phyloP scores from a whole-genome alignment of 768 basidiomycete species.

The Sporobolomyces pararoseus region DNA sequence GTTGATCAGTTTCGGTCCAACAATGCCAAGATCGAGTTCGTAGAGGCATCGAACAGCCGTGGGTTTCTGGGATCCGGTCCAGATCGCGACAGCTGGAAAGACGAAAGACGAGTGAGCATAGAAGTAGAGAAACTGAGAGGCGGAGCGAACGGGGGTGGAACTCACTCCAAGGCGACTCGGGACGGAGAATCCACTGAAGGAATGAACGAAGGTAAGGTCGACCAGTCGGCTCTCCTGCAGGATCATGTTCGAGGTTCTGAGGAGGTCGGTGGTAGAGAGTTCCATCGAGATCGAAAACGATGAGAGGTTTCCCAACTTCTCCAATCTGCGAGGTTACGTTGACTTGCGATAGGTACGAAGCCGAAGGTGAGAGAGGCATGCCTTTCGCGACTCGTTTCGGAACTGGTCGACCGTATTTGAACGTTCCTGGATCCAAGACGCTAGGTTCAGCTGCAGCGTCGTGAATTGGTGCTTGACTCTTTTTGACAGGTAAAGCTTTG shows the following conservation, averaged over 20 bases:
- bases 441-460: slow-evolving; percentile 16
- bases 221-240: slow-evolving; percentile 11
- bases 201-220: slow-evolving; percentile 33
- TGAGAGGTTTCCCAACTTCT: not conserved
- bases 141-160: too few species aligned
- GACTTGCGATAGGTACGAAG: not conserved
- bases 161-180: slow-evolving; percentile 33
- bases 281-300: slow-evolving; percentile 38
- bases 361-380: slow-evolving; percentile 6
- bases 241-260: slow-evolving; percentile 35
- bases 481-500: not conserved
- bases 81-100: slow-evolving; percentile 29
- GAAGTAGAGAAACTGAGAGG: not conserved
- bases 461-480: slow-evolving; percentile 2
- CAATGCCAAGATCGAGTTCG: slow-evolving; percentile 35
- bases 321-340: not conserved
- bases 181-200: slow-evolving; percentile 25
- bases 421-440: not conserved
- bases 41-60: slow-evolving; percentile 32
- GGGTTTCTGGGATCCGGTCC: slow-evolving; percentile 27
- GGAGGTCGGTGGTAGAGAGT: slow-evolving; percentile 39
- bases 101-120: too few species aligned
- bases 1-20: slow-evolving; percentile 20
- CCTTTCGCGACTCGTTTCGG: slow-evolving; percentile 24
- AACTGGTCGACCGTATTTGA: not conserved